Base-by-base conservation (phyloP, 495 filamentous ascomycete species). In the Tuber umbilicatum region DNA sequence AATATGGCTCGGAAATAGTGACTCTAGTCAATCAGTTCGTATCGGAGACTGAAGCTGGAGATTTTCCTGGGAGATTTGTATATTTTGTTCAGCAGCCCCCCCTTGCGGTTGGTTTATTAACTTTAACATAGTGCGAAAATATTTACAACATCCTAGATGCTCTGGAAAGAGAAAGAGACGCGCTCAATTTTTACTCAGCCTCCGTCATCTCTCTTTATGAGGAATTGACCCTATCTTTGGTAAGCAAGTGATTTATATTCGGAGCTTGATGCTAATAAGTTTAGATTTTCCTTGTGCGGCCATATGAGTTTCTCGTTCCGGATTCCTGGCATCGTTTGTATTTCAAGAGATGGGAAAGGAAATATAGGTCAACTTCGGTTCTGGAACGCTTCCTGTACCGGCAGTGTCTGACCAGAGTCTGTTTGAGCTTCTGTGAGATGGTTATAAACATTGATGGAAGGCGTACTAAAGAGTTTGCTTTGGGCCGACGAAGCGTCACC, bases 281-380 rank as follows among this genome's bases (percentile, higher is more conserved):
- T 41, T 68, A 76, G 71, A 74, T 76, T 64, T 41, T 74, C 9
- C 40, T 76, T 14, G 68, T 47, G 37, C 71, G 74, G 42, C 71
- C 70, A 41, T 2, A 40, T 70, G 37, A 73, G 14, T 69, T 75
- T 7, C 23, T 75, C 37, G 50, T 73, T 21, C 74, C 74, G 7
- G 70, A 21, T 10, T 75, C 74, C 6, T 75, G 71, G 55, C 27
- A 16, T 1, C 17, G 10, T 37, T 5, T 75, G 27, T 31, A 73
- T 37, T 72, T 75, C 21, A 38, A 27, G 5, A 39, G 69, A 16
- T 74, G 64, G 50, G 21, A 35, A 35, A 21, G 45, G 9, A 50
- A 69, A n/a, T 31, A 64, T 2, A 69, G 60, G 17, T 75, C 71
- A 6, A 41, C 60, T 31, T 75, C 74, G 69, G 41, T 27, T 42